Percentiles rank a stretch among this genome's conserved stretches.
Evolutionary conservation across 2,329 filamentous ascomycete genomes (phyloP).

Genomic region (Aspergillus sergii): DNA sequence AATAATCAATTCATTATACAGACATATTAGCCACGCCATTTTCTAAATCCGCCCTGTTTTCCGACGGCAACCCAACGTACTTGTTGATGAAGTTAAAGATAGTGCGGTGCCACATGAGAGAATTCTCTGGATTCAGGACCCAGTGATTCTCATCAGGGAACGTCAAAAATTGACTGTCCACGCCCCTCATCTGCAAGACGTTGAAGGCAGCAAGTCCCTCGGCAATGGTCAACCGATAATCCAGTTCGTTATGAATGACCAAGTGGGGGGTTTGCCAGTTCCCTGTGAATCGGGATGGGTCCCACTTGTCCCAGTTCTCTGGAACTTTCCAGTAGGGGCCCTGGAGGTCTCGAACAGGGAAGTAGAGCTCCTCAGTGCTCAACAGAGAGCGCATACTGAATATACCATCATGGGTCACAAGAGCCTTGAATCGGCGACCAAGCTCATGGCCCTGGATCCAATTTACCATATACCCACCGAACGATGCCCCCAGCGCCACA

Average conservation of each 20-base stretch:
- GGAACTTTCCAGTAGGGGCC: slow-evolving; percentile 54
- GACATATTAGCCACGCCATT: slow-evolving; percentile 22
- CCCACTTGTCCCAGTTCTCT: slow-evolving; percentile 59
- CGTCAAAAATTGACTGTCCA: slow-evolving; percentile 76
- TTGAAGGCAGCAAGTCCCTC: slow-evolving; percentile 88
- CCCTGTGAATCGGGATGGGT: slow-evolving; percentile 57
- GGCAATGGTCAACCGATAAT: slow-evolving; percentile 83
- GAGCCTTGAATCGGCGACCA: slow-evolving; percentile 58
- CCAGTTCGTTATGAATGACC: slow-evolving; percentile 85
- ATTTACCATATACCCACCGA: slow-evolving; percentile 64
- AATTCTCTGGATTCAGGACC: slow-evolving; percentile 92
- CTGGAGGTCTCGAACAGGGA: slow-evolving; percentile 56
- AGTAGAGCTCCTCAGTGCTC: slow-evolving; percentile 58
- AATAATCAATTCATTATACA: slow-evolving; percentile 8
- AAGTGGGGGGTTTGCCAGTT: slow-evolving; percentile 88
- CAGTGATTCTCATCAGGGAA: slow-evolving; percentile 82
- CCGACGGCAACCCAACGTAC: slow-evolving; percentile 53
- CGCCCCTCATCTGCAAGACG: slow-evolving; percentile 72
- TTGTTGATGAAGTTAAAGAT: slow-evolving; percentile 77
- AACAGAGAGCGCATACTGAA: slow-evolving; percentile 49
- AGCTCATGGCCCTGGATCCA: slow-evolving; percentile 60
- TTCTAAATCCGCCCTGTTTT: slow-evolving; percentile 12
- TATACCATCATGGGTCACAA: slow-evolving; percentile 58
- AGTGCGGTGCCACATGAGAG: slow-evolving; percentile 83
- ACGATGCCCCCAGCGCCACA: slow-evolving; percentile 56